A percentile compares a stretch with the other conserved stretches of the same genome.
These are phyloP conservation scores for Clavariopsis aquatica DNA, from an alignment of 495 filamentous ascomycete genomes.

Conservation along the genomic window DNA sequence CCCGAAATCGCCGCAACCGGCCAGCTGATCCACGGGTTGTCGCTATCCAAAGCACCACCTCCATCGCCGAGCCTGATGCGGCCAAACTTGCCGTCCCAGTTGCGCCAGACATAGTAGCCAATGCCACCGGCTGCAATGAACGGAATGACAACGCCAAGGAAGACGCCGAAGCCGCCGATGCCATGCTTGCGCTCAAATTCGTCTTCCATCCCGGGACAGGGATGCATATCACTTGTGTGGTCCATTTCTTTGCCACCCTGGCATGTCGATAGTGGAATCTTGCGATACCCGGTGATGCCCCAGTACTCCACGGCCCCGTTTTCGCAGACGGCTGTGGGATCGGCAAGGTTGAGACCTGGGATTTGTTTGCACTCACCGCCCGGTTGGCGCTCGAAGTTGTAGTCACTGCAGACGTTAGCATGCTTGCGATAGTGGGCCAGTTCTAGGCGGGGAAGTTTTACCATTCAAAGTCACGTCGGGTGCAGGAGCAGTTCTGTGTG, in stretches of 20 bases:
- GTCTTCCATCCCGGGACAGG: slow-evolving; percentile 76
- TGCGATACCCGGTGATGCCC: slow-evolving; percentile 84
- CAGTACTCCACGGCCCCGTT: slow-evolving; percentile 73
- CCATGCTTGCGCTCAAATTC: slow-evolving; percentile 74
- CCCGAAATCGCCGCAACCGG: slow-evolving; percentile 78
- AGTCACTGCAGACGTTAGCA: slow-evolving; percentile 63
- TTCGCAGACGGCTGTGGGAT: slow-evolving; percentile 67
- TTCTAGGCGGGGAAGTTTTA: slow-evolving; percentile 50
- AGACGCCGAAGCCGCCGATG: slow-evolving; percentile 71
- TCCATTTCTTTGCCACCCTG: slow-evolving; percentile 71
- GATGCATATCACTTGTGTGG: slow-evolving; percentile 52
- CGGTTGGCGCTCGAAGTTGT: slow-evolving; percentile 79
- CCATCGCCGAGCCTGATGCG: slow-evolving; percentile 79
- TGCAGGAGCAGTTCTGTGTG: slow-evolving; percentile 76
- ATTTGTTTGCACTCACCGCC: slow-evolving; percentile 78
- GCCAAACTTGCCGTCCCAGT: slow-evolving; percentile 88
- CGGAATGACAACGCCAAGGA: slow-evolving; percentile 79
- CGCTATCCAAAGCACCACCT: slow-evolving; percentile 55
- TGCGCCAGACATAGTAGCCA: slow-evolving; percentile 83
- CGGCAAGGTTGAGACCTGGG: slow-evolving; percentile 63
- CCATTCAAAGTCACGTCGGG: slow-evolving; percentile 90
- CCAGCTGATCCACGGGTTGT: slow-evolving; percentile 70
- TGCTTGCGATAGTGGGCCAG: not conserved
- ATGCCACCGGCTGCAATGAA: slow-evolving; percentile 65
- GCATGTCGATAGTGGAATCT: slow-evolving; percentile 86